Evolutionary conservation across 108 stramenopile genomes (phyloP).

Genomic region (Nitzschia sp.): DNA sequence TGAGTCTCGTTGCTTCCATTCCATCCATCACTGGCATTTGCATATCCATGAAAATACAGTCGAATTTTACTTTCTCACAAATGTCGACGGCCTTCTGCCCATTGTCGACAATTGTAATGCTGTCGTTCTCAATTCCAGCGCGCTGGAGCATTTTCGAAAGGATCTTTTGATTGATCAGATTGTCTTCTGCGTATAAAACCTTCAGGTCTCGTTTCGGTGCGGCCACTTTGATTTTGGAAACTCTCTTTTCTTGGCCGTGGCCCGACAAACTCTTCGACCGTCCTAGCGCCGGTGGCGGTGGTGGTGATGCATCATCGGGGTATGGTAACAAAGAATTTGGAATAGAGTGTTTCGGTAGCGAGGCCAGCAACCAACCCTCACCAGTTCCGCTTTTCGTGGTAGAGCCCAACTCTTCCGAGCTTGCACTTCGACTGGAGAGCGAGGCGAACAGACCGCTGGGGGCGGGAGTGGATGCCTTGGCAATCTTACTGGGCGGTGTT

Average conservation of each 20-base stretch:
- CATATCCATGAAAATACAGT: conserved; percentile 43
- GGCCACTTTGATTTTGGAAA: not conserved
- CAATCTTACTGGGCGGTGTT: not conserved
- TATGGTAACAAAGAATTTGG: not conserved
- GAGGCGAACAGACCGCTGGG: not conserved
- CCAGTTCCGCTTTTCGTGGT: not conserved
- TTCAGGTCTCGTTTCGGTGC: conserved; percentile 9
- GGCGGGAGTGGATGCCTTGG: not conserved
- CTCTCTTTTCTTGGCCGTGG: not conserved
- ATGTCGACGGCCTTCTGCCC: conserved; percentile 42
- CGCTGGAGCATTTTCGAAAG: conserved; percentile 28
- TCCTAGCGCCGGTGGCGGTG: not conserved
- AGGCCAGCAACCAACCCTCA: not conserved
- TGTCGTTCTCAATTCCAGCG: conserved; percentile 17
- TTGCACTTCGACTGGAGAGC: not conserved
- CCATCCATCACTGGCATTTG: conserved; percentile 66
- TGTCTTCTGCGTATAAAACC: conserved; percentile 41
- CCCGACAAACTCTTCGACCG: not conserved
- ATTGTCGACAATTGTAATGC: conserved; percentile 34
- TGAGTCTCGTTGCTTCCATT: conserved; percentile 46
- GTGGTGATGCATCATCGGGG: not conserved
- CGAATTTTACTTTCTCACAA: conserved; percentile 13
- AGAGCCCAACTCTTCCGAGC: not conserved
- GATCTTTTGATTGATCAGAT: conserved; percentile 42
- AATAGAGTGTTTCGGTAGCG: not conserved